Base-by-base conservation (phyloP, 148 eudicot genomes). In the Rhododendron simsii region DNA sequence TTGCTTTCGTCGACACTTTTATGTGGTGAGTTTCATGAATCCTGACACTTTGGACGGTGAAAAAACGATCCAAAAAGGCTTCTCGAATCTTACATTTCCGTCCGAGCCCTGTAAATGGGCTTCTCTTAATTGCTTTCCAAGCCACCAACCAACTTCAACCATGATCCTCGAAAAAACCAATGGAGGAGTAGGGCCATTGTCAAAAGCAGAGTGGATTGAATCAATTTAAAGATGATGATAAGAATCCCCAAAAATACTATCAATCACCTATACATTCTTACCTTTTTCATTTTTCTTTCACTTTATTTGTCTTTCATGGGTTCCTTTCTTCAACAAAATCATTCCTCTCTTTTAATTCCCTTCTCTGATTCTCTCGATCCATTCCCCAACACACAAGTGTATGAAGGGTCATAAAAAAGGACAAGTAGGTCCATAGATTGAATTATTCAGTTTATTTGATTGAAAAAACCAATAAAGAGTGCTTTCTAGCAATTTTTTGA, bases 301-400 rank as follows among this genome's bases (percentile, higher is more conserved):
- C 80, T 20, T 35, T 76, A 41, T 76, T 76, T 76, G 80, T 76
- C 80, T 76, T 41, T 18, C 48, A 76, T 76, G 48, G 80, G 47
- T 16, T 39, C 37, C 13, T 41, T 20, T 76, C 8, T 16, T 16
- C 4, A 20, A 39, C 45, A 76, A 37, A 37, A 20, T 33, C 23
- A 35, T 41, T 76, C 80, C 26, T 76, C 48, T 37, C 26, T 76
- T 30, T 74, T 14, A 8, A 30, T 30, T 30, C 30, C 11, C 21
- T 74, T 18, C 23, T 14, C 9, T 35, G 18, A 35, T 74, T 74
- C 45, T 67, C 13, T 67, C 74, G 4, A 67, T 26, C 50, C 50
- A 47, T 47, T 16, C 44, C 44, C 39, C 78, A 74, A 33, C 44
- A 33, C 20, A 35, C 23, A 35, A 3, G 78, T 1, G 16, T 74